Evolutionary conservation across 2,329 filamentous ascomycete genomes (phyloP).

Genomic region (Fusarium dimerum): DNA sequence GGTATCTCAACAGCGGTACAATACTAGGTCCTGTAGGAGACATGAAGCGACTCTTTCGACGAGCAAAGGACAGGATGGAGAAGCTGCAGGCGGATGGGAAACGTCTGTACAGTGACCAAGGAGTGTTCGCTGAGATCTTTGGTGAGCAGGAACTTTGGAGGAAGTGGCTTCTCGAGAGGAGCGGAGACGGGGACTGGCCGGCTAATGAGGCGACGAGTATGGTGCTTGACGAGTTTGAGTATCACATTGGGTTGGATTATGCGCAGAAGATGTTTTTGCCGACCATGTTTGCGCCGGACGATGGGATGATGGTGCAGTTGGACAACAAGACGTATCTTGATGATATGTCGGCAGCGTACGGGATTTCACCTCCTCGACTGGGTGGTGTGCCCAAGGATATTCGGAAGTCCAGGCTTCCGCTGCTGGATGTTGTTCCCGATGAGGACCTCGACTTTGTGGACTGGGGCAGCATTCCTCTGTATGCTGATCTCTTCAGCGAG

Average conservation of each 20-base stretch:
- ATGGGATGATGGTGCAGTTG: slow-evolving; percentile 15
- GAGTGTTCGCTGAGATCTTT: slow-evolving; percentile 29
- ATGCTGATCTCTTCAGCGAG: slow-evolving; percentile 27
- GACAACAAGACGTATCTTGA: slow-evolving; percentile 12
- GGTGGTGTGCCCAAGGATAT: slow-evolving; percentile 14
- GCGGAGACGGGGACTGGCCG: background rate
- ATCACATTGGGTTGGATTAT: slow-evolving; percentile 24
- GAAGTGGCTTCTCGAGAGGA: background rate
- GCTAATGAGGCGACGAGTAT: background rate
- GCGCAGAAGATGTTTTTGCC: slow-evolving; percentile 17
- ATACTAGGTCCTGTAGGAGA: slow-evolving; percentile 29
- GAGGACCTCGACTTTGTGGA: background rate
- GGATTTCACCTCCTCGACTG: slow-evolving; percentile 5
- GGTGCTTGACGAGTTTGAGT: slow-evolving; percentile 17
- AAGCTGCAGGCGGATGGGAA: slow-evolving; percentile 1
- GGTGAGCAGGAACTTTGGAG: slow-evolving; percentile 29
- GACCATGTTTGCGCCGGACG: slow-evolving; percentile 20
- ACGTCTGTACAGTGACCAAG: slow-evolving; percentile 29
- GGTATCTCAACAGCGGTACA: slow-evolving; percentile 30
- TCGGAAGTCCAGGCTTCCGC: background rate
- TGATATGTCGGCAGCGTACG: slow-evolving; percentile 1
- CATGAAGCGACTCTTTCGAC: slow-evolving; percentile 23
- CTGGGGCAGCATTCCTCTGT: slow-evolving; percentile 26
- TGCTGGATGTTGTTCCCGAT: background rate
- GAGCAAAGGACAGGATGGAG: slow-evolving; percentile 22